Percentiles rank a stretch among this genome's conserved stretches.
phyloP scores from a whole-genome alignment of 345 rosid species.

The Sonneratia caseolaris region DNA sequence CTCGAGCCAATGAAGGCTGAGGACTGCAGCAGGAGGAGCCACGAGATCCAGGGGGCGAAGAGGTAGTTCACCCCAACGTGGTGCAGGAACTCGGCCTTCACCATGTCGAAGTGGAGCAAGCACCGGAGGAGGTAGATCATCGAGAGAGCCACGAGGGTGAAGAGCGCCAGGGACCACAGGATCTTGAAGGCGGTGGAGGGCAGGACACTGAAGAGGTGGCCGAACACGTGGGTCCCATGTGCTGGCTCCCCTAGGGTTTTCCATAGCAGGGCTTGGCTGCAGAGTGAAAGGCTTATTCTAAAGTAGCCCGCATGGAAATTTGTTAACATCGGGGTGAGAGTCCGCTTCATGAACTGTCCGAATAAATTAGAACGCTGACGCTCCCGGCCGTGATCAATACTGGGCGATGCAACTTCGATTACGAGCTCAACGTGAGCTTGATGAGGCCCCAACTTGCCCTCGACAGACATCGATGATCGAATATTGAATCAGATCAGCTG shows the following conservation, averaged over 20 bases:
- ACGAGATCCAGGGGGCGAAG: conserved; percentile 25
- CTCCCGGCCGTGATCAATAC: not conserved
- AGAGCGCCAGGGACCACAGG: conserved; percentile 36
- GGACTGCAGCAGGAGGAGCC: conserved; percentile 27
- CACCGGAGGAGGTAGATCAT: conserved; percentile 30
- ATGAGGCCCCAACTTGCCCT: not conserved
- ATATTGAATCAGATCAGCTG: not conserved
- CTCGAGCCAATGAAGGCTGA: conserved; percentile 18
- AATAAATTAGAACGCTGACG: not conserved
- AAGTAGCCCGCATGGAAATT: conserved; percentile 46
- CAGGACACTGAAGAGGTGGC: conserved; percentile 16
- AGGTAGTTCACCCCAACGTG: conserved; percentile 23
- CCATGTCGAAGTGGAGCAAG: conserved; percentile 25
- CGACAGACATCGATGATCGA: not conserved
- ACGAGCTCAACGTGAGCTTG: not conserved
- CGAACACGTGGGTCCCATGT: conserved; percentile 16
- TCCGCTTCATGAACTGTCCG: not conserved
- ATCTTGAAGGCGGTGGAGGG: conserved; percentile 33
- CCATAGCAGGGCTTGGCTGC: conserved; percentile 50
- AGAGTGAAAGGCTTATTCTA: conserved; percentile 42
- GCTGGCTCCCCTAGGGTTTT: conserved; percentile 27
- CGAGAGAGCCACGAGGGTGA: conserved; percentile 26
- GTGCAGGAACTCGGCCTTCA: conserved; percentile 44
- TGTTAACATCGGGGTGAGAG: conserved; percentile 13
- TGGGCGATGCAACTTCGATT: not conserved